phyloP scores from a whole-genome alignment of 2,329 filamentous ascomycete species.

The Stachybotrys echinatus region DNA sequence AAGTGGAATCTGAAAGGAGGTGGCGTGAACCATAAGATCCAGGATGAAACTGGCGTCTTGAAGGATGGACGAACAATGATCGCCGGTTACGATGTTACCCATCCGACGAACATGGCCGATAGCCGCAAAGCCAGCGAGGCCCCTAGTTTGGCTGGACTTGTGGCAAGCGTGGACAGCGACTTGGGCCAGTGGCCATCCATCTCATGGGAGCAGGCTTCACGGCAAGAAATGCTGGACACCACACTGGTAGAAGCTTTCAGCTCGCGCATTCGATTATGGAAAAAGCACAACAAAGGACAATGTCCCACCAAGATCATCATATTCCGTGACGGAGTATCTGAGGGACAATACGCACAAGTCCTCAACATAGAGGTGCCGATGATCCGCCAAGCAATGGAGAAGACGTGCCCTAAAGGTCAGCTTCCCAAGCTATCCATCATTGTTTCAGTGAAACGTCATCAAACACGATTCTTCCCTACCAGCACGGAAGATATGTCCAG shows the following conservation, averaged over 20 bases:
- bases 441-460: slow-evolving; percentile 82
- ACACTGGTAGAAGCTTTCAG: slow-evolving; percentile 55
- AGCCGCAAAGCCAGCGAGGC: slow-evolving; percentile 27
- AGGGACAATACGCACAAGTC: slow-evolving; percentile 72
- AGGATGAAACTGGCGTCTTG: slow-evolving; percentile 52
- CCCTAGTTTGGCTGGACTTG: slow-evolving; percentile 76
- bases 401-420: slow-evolving; percentile 46
- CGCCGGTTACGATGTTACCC: slow-evolving; percentile 83
- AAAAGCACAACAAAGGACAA: slow-evolving; percentile 42
- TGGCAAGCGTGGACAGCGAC: slow-evolving; percentile 64
- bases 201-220: slow-evolving; percentile 60
- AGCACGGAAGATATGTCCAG: slow-evolving; percentile 35
- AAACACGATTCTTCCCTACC: slow-evolving; percentile 81
- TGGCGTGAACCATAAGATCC: slow-evolving; percentile 65
- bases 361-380: slow-evolving; percentile 61
- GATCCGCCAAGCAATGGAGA: slow-evolving; percentile 59
- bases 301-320: slow-evolving; percentile 73
- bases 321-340: slow-evolving; percentile 85
- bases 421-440: slow-evolving; percentile 66
- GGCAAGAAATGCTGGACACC: slow-evolving; percentile 66
- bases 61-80: slow-evolving; percentile 72
- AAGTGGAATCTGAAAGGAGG: slow-evolving; percentile 81
- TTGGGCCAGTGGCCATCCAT: slow-evolving; percentile 75
- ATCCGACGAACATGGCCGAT: slow-evolving; percentile 61
- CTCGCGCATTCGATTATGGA: slow-evolving; percentile 62